phyloP scores from a whole-genome alignment of 768 basidiomycete species.

The Mycena haematopus region DNA sequence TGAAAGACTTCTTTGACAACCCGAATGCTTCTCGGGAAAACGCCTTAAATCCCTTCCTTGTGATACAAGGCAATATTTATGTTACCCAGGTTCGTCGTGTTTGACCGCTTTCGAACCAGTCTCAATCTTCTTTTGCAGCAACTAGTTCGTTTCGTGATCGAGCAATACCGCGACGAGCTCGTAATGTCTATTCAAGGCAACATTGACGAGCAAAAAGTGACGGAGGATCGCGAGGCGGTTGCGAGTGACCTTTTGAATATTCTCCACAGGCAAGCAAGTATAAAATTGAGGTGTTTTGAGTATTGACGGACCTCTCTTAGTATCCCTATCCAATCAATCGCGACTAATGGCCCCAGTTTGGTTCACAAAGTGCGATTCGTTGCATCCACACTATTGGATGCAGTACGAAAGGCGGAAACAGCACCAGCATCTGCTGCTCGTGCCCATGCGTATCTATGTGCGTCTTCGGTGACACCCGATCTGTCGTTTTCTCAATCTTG shows the following conservation, averaged over 20 bases:
- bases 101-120: background rate
- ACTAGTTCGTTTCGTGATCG: slow-evolving; percentile 91
- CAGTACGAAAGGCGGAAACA: slow-evolving; percentile 81
- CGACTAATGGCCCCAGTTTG: slow-evolving; percentile 84
- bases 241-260: slow-evolving; percentile 88
- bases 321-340: slow-evolving; percentile 93
- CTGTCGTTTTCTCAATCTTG: background rate
- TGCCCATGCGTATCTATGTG: slow-evolving; percentile 87
- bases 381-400: slow-evolving; percentile 86
- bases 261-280: slow-evolving; percentile 67
- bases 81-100: slow-evolving; percentile 79
- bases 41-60: slow-evolving; percentile 87
- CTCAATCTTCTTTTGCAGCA: slow-evolving; percentile 55
- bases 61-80: slow-evolving; percentile 91
- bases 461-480: slow-evolving; percentile 36
- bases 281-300: slow-evolving; percentile 10
- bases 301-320: slow-evolving; percentile 42
- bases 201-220: slow-evolving; percentile 67
- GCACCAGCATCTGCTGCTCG: slow-evolving; percentile 82
- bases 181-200: slow-evolving; percentile 68
- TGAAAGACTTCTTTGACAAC: slow-evolving; percentile 91
- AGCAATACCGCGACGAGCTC: slow-evolving; percentile 91
- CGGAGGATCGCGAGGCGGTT: slow-evolving; percentile 81
- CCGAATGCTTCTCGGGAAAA: slow-evolving; percentile 86
- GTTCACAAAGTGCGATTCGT: slow-evolving; percentile 95